These are phyloP conservation scores for Nicotiana tabacum DNA, from an alignment of 257 asterid species.

Conservation along the genomic window DNA sequence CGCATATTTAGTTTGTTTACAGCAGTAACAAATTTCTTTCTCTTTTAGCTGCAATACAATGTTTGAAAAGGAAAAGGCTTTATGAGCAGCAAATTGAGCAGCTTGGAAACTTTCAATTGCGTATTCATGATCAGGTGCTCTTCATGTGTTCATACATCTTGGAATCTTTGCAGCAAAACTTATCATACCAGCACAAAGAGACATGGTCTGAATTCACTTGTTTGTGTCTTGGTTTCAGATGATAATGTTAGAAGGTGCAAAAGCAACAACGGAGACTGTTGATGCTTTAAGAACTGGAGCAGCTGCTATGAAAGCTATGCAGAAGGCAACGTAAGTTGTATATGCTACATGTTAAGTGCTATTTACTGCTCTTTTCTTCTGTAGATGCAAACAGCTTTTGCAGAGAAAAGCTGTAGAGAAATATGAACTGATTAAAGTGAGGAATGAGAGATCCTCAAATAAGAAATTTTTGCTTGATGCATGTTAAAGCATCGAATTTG, in stretches of 20 bases:
- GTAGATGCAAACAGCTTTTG: neutral
- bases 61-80: conserved; percentile 78
- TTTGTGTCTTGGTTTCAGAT: conserved; percentile 37
- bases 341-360: conserved; percentile 14
- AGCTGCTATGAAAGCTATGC: conserved; percentile 89
- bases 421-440: neutral
- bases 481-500: neutral
- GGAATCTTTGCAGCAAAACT: neutral
- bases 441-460: neutral
- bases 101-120: conserved; percentile 80
- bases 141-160: conserved; percentile 1
- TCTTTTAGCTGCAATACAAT: conserved; percentile 70
- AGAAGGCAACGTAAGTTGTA: conserved; percentile 70
- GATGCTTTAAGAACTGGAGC: conserved; percentile 90
- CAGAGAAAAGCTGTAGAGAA: neutral
- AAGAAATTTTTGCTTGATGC: neutral
- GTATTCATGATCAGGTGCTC: conserved; percentile 79
- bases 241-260: conserved; percentile 85
- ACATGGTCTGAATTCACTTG: neutral
- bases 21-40: neutral
- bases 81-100: conserved; percentile 78
- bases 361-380: conserved; percentile 4
- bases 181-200: neutral
- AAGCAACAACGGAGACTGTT: conserved; percentile 87
- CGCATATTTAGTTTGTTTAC: neutral